Base-by-base conservation (phyloP, 192 early-diverging fungal species). In the Podila epigama region DNA sequence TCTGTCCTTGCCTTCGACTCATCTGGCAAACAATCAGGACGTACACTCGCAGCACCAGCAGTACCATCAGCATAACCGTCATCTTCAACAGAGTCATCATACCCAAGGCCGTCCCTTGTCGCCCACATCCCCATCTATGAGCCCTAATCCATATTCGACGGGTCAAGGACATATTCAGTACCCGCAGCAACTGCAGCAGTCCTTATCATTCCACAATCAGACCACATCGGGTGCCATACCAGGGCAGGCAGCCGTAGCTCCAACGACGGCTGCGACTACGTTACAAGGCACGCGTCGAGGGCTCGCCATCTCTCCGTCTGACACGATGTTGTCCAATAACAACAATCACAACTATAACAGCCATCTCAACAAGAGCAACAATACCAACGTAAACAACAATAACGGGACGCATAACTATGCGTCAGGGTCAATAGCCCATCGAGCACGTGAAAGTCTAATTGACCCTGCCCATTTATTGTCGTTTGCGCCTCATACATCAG, bases 1-100 rank as follows among this genome's bases (percentile, higher is more conserved):
- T 5, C 68, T 77, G 29, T 68, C 73, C 0, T 57, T 77, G 15
- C 73, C 73, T 4, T 68, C 65, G 16, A 77, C 73, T 0, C 55
- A 68, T 25, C 36, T 63, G 48, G 42, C 52, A 34, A 36, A 7
- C 34, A 42, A 22, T n/a, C 18, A 20, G 12, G 33, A n/a, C 31
- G 52, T 40, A n/a, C 41, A 56, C 20, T 35, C 10, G 0, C 63
- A 65, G 27, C 29, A 35, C 27, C 63, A 66, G 22, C 70, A 59
- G 10, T 56, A 35, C 27, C 61, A 63, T 27, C 27, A 41, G 33
- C 50, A 65, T 28, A n/a, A n/a, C 12, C 52, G 29, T 8, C 29
- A 48, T 22, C 44, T 48, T 48, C 44, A 48, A 20, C 44, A 48
- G 5, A 18, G 25, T 15, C 44, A 48, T 22, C 44, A 48, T 48